Evolutionary conservation across 805 yeast species (phyloP).

Genomic region (Saturnispora bothae): DNA sequence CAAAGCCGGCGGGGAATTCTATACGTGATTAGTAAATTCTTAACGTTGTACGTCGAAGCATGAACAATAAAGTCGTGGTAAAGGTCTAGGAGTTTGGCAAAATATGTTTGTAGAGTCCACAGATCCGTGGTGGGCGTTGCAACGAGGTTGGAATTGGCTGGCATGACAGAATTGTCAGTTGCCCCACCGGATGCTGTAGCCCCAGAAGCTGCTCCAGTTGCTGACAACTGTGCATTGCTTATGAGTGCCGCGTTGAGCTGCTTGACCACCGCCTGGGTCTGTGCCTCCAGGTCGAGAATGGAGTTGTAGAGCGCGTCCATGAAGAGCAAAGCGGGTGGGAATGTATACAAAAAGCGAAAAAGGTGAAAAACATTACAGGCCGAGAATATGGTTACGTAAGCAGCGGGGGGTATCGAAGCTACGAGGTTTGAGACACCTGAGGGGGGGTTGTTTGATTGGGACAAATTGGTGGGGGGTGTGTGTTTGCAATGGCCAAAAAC

Average conservation of each 20-base stretch:
- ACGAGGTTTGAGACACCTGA: too few relatives aligned
- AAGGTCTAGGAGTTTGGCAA: slow-evolving; percentile 54
- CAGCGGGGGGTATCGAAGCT: too few relatives aligned
- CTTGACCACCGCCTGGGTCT: neutral
- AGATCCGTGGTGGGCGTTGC: slow-evolving; percentile 29
- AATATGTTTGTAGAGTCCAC: slow-evolving; percentile 64
- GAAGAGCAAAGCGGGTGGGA: too few relatives aligned
- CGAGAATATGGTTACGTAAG: neutral
- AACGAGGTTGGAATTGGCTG: neutral
- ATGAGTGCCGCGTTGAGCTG: slow-evolving; percentile 1
- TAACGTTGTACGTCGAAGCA: slow-evolving; percentile 42
- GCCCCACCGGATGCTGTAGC: too few relatives aligned
- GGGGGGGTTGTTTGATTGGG: too few relatives aligned
- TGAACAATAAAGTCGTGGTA: slow-evolving; percentile 46
- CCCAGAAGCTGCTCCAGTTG: too few relatives aligned
- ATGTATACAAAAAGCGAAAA: too few relatives aligned
- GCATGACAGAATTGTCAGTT: too few relatives aligned
- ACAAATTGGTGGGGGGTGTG: too few relatives aligned
- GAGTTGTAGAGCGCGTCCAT: slow-evolving; percentile 5
- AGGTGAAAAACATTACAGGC: neutral
- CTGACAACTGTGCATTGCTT: neutral
- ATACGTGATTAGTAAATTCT: slow-evolving; percentile 65
- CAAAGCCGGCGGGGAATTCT: slow-evolving; percentile 72
- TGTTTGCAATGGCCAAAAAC: too few relatives aligned
- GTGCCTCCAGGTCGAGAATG: slow-evolving; percentile 5